phyloP scores from a whole-genome alignment of 495 filamentous ascomycete genomes.

The Articulospora tetracladia region DNA sequence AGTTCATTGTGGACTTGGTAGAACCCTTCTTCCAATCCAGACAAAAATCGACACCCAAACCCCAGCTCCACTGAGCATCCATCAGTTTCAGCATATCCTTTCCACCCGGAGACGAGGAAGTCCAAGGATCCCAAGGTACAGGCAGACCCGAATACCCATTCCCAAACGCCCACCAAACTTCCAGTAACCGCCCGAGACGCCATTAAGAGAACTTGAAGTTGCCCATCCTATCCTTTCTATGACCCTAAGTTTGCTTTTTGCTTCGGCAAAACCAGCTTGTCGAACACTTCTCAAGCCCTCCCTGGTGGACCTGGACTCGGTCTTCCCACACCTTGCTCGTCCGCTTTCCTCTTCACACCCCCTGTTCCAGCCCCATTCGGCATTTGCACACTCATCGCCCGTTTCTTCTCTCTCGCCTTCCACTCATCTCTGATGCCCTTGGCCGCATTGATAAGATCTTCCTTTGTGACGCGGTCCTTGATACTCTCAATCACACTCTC shows the following conservation, averaged over 20 bases:
- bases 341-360: conserved; percentile 24
- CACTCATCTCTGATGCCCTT: conserved; percentile 66
- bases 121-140: background rate
- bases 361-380: background rate
- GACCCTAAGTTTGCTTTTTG: background rate
- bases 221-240: background rate
- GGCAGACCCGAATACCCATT: background rate
- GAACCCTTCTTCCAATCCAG: too few relatives aligned
- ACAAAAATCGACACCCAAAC: too few relatives aligned
- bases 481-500: conserved; percentile 81
- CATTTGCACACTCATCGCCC: conserved; percentile 6
- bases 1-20: too few relatives aligned
- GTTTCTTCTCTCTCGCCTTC: conserved; percentile 46
- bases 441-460: conserved; percentile 51
- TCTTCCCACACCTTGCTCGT: conserved; percentile 22
- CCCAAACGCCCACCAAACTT: background rate
- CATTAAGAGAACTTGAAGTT: background rate
- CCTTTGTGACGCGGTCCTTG: conserved; percentile 57
- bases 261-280: background rate
- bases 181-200: background rate
- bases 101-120: background rate
- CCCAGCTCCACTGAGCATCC: too few relatives aligned
- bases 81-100: too few relatives aligned
- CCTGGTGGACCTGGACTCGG: conserved; percentile 24
- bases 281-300: background rate